Evolutionary conservation across 2,329 filamentous ascomycete genomes (phyloP), one percentile per base, ranked within the genome.

Genomic region (Mycosphaerella arachidis): DNA sequence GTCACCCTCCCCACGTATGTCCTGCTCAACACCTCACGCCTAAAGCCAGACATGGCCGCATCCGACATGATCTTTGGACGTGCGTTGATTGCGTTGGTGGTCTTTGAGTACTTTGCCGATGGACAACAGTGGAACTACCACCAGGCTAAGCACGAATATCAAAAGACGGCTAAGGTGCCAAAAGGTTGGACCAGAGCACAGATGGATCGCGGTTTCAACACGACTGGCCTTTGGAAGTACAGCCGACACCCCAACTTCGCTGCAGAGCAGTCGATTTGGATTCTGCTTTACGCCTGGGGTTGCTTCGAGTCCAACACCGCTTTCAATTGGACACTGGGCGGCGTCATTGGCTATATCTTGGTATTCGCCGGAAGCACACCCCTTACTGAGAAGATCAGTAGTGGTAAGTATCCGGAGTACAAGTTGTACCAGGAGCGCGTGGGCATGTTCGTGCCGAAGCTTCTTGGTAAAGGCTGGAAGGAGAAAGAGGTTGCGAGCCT

Each of bases 221-320:
- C 90, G 8, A 85, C 82, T 4, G 94, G 94, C 0, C 80, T 99
- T 7, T 99, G 90, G 88, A 88, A 86, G 0, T 92, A 87, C 79
- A 93, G 89, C 67, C 84, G 94, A 50, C 95, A 99, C 74, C 94
- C 94, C 52, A 99, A 99, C 75, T 99, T 97, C 71, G 86, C 90
- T 5, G 91, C 90, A 5, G 94, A 99, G 76, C 94, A 97, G 77
- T 81, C 86, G 31, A 86, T 97, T 68, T 99, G 94, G 94, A 81
- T 96, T 56, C 78, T 86, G 8, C 76, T 97, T 55, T 97, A 97
- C 75, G 84, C 91, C 70, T 99, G 93, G 94, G 86, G 84, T 66
- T 93, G 89, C 75, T 88, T 85, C 72, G 83, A 86, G 57, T 90
- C 87, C 33, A 83, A 86, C 57, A 85, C 81, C 1, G 79, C 87